Conservation (phyloP, 805 yeast genomes). For the Schwanniomyces pseudopolymorphus region DNA sequence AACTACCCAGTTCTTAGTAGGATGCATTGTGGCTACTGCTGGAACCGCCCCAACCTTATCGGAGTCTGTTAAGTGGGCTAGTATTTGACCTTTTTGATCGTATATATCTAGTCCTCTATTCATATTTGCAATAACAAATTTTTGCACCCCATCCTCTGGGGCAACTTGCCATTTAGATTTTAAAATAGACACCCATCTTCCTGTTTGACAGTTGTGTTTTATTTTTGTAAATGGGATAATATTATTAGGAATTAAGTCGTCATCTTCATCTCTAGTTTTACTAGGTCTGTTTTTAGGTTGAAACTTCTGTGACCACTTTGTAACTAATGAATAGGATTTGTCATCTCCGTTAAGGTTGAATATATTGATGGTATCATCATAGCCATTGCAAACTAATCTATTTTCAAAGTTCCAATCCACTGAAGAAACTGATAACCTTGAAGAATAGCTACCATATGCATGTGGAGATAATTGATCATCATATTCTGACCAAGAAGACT, state of each 20-base stretch:
- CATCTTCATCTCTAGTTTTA: constrained; percentile 15
- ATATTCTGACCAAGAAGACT: constrained; percentile 53
- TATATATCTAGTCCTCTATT: constrained; percentile 82
- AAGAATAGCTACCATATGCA: constrained; percentile 58
- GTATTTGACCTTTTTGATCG: constrained; percentile 68
- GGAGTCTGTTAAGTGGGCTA: constrained; percentile 69
- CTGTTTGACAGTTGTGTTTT: constrained; percentile 92
- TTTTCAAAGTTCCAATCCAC: constrained; percentile 77
- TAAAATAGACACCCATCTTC: constrained; percentile 92
- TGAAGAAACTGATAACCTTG: constrained; percentile 78
- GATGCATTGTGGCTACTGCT: constrained; percentile 83
- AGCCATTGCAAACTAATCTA: constrained; percentile 86
- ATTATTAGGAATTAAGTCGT: constrained; percentile 29
- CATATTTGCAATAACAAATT: constrained; percentile 93
- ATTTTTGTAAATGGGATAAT: constrained; percentile 63
- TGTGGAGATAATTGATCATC: constrained; percentile 50
- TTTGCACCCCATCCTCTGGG: constrained; percentile 71
- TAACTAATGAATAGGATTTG: constrained; percentile 17
- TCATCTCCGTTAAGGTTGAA: constrained; percentile 52
- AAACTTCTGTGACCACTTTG: constrained; percentile 21
- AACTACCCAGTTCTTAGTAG: constrained; percentile 81
- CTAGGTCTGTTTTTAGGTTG: constrained; percentile 13
- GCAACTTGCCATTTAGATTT: constrained; percentile 82
- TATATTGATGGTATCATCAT: constrained; percentile 78
- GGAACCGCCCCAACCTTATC: constrained; percentile 81